Evolutionary conservation across 2,329 filamentous ascomycete genomes (phyloP).

Genomic region (Alternaria triticimaculans): DNA sequence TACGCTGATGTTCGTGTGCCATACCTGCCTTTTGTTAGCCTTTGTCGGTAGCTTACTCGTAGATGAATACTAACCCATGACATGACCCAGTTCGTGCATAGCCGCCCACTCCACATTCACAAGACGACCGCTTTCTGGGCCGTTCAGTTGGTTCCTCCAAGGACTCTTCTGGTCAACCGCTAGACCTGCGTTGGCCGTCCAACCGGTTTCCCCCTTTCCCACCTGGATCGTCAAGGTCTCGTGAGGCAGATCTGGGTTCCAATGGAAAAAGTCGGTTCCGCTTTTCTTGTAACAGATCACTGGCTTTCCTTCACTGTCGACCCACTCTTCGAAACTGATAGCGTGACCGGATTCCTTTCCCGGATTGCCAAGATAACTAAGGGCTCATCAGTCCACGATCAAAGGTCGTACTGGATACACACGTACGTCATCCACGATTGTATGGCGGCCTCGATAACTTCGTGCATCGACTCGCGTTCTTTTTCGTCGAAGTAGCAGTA

Average conservation of each 20-base stretch:
- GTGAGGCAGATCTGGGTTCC: neutral
- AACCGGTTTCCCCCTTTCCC: neutral
- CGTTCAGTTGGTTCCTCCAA: neutral
- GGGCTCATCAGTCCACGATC: neutral
- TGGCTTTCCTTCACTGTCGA: neutral
- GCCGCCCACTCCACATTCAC: neutral
- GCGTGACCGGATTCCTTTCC: neutral
- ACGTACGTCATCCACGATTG: slow-evolving; percentile 2
- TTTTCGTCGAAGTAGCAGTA: neutral
- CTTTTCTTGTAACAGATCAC: neutral
- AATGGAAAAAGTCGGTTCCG: neutral
- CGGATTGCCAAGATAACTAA: neutral
- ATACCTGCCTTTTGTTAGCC: slow-evolving; percentile 3
- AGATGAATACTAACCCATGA: neutral
- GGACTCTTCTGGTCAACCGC: neutral
- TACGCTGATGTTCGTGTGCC: slow-evolving; percentile 10
- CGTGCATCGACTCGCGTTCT: neutral
- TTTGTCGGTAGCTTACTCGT: neutral
- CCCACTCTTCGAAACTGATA: neutral
- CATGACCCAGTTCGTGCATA: slow-evolving; percentile 1
- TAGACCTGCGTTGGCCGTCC: neutral
- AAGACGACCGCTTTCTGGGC: neutral
- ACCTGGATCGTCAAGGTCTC: neutral
- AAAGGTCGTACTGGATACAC: neutral
- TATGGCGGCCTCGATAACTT: neutral